phyloP scores from a whole-genome alignment of 2,329 filamentous ascomycete species.

The Beauveria sp. region DNA sequence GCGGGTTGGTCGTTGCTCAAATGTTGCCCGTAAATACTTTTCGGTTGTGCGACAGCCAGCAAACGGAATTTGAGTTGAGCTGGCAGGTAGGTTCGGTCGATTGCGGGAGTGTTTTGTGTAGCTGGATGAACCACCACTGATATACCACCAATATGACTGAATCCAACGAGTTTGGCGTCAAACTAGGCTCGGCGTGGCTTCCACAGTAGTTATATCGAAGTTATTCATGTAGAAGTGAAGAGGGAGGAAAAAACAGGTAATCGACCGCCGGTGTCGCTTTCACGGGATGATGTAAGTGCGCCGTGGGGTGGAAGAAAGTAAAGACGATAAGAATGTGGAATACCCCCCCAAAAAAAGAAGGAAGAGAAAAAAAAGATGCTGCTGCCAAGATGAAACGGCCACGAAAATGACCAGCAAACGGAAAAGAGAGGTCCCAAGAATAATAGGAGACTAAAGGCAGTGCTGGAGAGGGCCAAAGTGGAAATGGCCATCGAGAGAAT shows the following conservation, averaged over 20 bases:
- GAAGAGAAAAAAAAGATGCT: not conserved
- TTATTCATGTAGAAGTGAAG: not conserved
- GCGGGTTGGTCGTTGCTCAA: not conserved
- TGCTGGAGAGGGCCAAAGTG: not conserved
- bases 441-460: not conserved
- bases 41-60: not conserved
- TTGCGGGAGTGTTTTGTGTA: not conserved
- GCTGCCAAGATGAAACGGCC: not conserved
- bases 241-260: not conserved
- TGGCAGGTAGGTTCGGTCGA: not conserved
- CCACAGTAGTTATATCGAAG: not conserved
- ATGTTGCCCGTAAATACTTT: not conserved
- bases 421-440: not conserved
- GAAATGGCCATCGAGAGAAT: slow-evolving; percentile 7
- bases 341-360: not conserved
- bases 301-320: not conserved
- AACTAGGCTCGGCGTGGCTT: not conserved
- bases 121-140: not conserved
- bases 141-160: not conserved
- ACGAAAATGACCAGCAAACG: not conserved
- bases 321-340: not conserved
- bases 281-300: not conserved
- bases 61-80: not conserved
- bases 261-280: not conserved
- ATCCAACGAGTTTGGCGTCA: not conserved